Base-by-base conservation (phyloP, 1,284 basidiomycete species). In the Tilletiaria anomala region DNA sequence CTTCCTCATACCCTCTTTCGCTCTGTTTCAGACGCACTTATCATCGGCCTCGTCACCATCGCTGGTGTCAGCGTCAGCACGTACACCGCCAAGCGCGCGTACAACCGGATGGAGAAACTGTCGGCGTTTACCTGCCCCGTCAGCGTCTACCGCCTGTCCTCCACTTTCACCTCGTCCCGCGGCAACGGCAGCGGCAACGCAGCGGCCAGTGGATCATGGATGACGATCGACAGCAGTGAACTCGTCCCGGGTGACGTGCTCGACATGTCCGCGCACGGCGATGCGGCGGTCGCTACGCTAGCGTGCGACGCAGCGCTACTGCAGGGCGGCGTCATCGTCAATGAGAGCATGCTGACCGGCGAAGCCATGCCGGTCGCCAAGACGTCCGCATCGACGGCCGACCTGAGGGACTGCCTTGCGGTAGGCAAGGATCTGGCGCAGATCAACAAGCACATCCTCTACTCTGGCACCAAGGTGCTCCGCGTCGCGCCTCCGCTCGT, bases 201-300 rank as follows among this genome's bases (percentile, higher is more conserved):
- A n/a, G n/a, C n/a, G n/a, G n/a, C n/a, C n/a, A n/a, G n/a, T n/a
- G n/a, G n/a, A n/a, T n/a, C n/a, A 29, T 38, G 43, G 37, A 16
- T 15, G 15, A 32, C 23, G 17, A 34, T 46, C 34, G 39, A 50
- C 45, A 51, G 47, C 44, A 36, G 43, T 22, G 32, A 39, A 4
- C 45, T 58, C 18, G 53, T 58, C 0, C 55, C 55, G 4, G 55
- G 55, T 18, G 55, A 58, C 35, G 42, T 58, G 20, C 23, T 51
- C 31, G 47, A 51, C 35, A 32, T 50, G 15, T 4, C 32, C 15
- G 23, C 37, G 20, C 3, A 14, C 19, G 18, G 14, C 5, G 43
- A 22, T n/a, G 48, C 32, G 10, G 22, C 14, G 24, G 12, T 55
- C 23, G 43, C 42, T 21, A 42, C 39, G 11, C 40, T 54, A 3